phyloP scores from a whole-genome alignment of 1,284 basidiomycete genomes.

The Takashimella tepidaria region DNA sequence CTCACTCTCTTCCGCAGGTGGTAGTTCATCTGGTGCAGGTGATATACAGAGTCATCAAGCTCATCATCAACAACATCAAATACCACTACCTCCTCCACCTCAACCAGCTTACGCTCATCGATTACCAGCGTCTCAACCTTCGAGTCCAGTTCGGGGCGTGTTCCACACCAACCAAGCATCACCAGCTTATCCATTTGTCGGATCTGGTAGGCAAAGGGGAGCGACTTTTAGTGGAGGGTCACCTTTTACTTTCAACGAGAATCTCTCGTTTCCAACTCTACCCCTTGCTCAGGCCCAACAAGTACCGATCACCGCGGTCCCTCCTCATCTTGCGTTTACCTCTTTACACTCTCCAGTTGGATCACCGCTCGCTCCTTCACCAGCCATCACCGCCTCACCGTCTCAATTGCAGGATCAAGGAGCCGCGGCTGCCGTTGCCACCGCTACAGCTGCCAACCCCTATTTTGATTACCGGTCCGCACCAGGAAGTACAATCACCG shows the following conservation, averaged over 20 bases:
- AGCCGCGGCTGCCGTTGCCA: slow-evolving; percentile 2
- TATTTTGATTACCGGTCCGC: not conserved
- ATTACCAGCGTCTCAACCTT: slow-evolving; percentile 40
- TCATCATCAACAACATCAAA: slow-evolving; percentile 5
- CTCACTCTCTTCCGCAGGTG: slow-evolving; percentile 21
- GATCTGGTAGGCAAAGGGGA: slow-evolving; percentile 33
- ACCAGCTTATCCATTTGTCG: slow-evolving; percentile 10
- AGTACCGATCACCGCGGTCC: slow-evolving; percentile 21
- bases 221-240: slow-evolving; percentile 41
- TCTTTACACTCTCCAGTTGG: slow-evolving; percentile 19
- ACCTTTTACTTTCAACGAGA: slow-evolving; percentile 7
- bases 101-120: slow-evolving; percentile 20
- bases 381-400: slow-evolving; percentile 22
- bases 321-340: slow-evolving; percentile 35
- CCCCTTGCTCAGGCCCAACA: not conserved
- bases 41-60: not conserved
- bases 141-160: slow-evolving; percentile 33
- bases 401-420: slow-evolving; percentile 4
- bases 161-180: slow-evolving; percentile 20
- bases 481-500: not conserved
- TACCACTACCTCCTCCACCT: slow-evolving; percentile 9
- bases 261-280: not conserved
- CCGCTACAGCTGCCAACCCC: not conserved
- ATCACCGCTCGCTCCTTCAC: slow-evolving; percentile 24
- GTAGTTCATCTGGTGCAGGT: slow-evolving; percentile 5